Evolutionary conservation across 164 flowering plant species (phyloP).

Genomic region (Cinnamomum chago): DNA sequence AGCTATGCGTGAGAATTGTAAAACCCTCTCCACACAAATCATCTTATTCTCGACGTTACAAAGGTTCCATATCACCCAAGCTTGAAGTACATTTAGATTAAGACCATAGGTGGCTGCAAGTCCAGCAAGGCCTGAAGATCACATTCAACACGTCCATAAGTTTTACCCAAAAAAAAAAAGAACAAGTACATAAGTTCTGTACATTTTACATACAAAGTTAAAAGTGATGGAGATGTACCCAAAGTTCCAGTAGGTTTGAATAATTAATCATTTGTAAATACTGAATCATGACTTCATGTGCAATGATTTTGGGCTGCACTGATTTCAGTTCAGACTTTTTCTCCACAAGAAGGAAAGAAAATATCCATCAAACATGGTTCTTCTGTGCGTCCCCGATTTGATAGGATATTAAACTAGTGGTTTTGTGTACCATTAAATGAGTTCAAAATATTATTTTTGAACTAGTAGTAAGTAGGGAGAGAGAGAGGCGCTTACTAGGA

Average conservation of each 20-base stretch:
- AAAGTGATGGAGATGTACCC: neutral
- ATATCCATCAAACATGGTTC: too few relatives aligned
- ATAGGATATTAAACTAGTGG: too few relatives aligned
- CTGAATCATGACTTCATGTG: neutral
- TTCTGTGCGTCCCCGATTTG: too few relatives aligned
- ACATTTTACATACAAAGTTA: too few relatives aligned
- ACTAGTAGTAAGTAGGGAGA: neutral
- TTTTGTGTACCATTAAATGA: neutral
- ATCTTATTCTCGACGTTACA: slow-evolving; percentile 90
- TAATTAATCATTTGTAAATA: too few relatives aligned
- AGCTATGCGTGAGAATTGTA: slow-evolving; percentile 53
- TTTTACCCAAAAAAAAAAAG: too few relatives aligned
- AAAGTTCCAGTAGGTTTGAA: neutral
- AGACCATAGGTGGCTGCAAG: slow-evolving; percentile 74
- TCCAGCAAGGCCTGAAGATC: slow-evolving; percentile 66
- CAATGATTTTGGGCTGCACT: neutral
- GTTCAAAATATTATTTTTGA: neutral
- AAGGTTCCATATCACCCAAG: slow-evolving; percentile 77
- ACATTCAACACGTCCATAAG: neutral
- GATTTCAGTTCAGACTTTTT: too few relatives aligned
- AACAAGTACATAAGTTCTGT: too few relatives aligned
- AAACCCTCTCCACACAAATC: slow-evolving; percentile 80
- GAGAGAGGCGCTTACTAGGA: slow-evolving; percentile 56
- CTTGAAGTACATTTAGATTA: slow-evolving; percentile 70
- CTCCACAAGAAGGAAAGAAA: too few relatives aligned